Conservation (phyloP, 805 yeast species). For the Ogataea glucozyma region DNA sequence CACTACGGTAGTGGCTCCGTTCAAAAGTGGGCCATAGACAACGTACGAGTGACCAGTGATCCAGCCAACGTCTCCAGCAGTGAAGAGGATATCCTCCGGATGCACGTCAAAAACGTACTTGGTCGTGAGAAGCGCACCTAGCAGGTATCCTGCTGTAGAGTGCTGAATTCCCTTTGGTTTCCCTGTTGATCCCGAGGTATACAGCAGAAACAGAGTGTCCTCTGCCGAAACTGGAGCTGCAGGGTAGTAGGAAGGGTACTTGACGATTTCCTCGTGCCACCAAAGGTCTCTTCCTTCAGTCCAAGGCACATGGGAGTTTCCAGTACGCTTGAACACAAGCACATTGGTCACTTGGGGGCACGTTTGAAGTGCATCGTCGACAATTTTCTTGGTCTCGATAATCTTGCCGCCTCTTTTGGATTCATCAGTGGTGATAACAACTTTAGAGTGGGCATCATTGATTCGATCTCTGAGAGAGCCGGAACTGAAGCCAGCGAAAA, state of each 20-base stretch:
- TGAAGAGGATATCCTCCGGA: slow-evolving; percentile 70
- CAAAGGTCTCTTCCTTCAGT: slow-evolving; percentile 63
- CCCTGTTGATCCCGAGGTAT: slow-evolving; percentile 88
- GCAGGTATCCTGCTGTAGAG: slow-evolving; percentile 75
- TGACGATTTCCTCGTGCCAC: slow-evolving; percentile 72
- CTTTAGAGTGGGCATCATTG: slow-evolving; percentile 67
- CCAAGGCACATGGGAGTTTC: slow-evolving; percentile 53
- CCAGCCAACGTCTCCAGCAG: slow-evolving; percentile 93
- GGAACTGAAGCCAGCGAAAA: slow-evolving; percentile 82
- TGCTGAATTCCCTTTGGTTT: slow-evolving; percentile 87
- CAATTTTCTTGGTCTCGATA: slow-evolving; percentile 77
- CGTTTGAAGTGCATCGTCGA: slow-evolving; percentile 71
- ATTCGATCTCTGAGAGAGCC: slow-evolving; percentile 72
- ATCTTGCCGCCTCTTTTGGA: slow-evolving; percentile 82
- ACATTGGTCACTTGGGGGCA: slow-evolving; percentile 71
- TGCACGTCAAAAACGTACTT: slow-evolving; percentile 78
- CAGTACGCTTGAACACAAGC: slow-evolving; percentile 73
- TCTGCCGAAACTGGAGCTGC: slow-evolving; percentile 76
- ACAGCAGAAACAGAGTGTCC: slow-evolving; percentile 77
- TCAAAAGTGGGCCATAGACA: slow-evolving; percentile 74
- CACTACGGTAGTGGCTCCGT: slow-evolving; percentile 77
- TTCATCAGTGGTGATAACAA: slow-evolving; percentile 80
- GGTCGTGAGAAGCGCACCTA: slow-evolving; percentile 73
- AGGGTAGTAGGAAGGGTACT: slow-evolving; percentile 69
- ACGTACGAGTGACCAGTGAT: slow-evolving; percentile 87